Base-by-base conservation (phyloP, 2,329 filamentous ascomycete species). In the Fonsecaea pugnacius region DNA sequence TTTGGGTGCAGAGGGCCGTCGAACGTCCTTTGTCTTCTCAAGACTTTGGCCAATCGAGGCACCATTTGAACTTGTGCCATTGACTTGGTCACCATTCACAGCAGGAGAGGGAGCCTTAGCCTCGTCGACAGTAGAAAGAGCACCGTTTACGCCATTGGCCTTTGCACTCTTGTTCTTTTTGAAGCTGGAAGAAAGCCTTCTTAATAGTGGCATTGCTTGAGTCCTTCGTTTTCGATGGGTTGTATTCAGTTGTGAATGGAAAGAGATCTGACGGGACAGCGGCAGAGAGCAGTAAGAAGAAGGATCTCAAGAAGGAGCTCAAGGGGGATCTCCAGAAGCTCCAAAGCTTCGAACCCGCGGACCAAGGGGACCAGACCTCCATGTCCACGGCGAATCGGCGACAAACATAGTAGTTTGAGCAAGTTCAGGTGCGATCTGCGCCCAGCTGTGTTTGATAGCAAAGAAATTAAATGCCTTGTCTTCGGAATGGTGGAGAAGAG, bases 61-160 rank as follows among this genome's bases (percentile, higher is more conserved):
- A 12, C 66, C 67, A 43, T 54, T 53, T 8, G 40, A 21, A 14
- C 43, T 18, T 35, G 53, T 43, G 33, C 62, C 62, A 50, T 66
- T 66, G 3, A 61, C 62, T 35, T 67, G 65, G n/a, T 67, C 53
- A 38, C 70, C 71, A 67, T 70, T 73, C 12, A 58, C 56, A 32
- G 48, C 24, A 16, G 62, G 35, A 30, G 67, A n/a, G 8, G 54
- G 33, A 27, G 55, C 32, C 40, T 50, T 46, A 5, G 57, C 38
- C n/a, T 70, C 70, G 35, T 71, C 62, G n/a, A 66, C 58, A 12
- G 54, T 24, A 12, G 35, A 14, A 16, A 68, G 58, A 57, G 55
- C 3, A 38, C 61, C 53, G 40, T 61, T 33, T 18, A 38, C 52
- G 30, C 43, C 56, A 9, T 62, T 55, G 33, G 5, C 27, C 30